phyloP scores from a whole-genome alignment of 1,139 yeast species.

The Sugiyamaella japonica region DNA sequence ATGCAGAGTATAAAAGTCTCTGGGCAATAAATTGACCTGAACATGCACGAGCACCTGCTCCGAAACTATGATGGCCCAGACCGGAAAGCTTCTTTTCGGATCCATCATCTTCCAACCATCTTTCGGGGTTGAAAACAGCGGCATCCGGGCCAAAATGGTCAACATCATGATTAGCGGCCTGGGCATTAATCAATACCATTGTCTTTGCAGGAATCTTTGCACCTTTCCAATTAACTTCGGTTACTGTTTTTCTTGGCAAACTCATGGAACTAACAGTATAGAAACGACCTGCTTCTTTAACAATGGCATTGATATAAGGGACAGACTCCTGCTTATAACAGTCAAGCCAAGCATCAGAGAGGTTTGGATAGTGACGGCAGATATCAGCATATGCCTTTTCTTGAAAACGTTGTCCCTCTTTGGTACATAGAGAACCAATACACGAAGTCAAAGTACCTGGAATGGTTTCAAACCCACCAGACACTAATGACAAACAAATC shows the following conservation, averaged over 20 bases:
- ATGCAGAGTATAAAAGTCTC: slow-evolving; percentile 53
- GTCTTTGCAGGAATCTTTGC: slow-evolving; percentile 55
- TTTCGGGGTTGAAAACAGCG: slow-evolving; percentile 51
- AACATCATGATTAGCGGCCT: slow-evolving; percentile 67
- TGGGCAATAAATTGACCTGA: slow-evolving; percentile 60
- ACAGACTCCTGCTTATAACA: slow-evolving; percentile 45
- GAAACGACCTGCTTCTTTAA: slow-evolving; percentile 60
- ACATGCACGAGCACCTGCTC: slow-evolving; percentile 65
- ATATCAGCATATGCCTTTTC: slow-evolving; percentile 45
- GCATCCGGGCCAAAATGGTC: slow-evolving; percentile 47
- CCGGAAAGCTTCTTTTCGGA: slow-evolving; percentile 30
- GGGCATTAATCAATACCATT: slow-evolving; percentile 61
- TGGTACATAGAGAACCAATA: slow-evolving; percentile 56
- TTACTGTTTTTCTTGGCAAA: slow-evolving; percentile 60
- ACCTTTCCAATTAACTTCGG: slow-evolving; percentile 45
- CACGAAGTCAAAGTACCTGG: slow-evolving; percentile 63
- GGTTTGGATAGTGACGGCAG: slow-evolving; percentile 39
- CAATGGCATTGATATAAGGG: slow-evolving; percentile 54
- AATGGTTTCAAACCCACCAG: slow-evolving; percentile 75
- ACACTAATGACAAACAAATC: slow-evolving; percentile 66
- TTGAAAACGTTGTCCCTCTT: slow-evolving; percentile 50
- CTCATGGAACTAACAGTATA: slow-evolving; percentile 66
- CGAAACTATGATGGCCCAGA: slow-evolving; percentile 55
- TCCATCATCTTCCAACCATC: slow-evolving; percentile 50
- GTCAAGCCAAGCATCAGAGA: slow-evolving; percentile 49